These are phyloP conservation scores for Lentinula novae-zelandiae DNA, from an alignment of 1,284 basidiomycete genomes.

Conservation along the genomic window DNA sequence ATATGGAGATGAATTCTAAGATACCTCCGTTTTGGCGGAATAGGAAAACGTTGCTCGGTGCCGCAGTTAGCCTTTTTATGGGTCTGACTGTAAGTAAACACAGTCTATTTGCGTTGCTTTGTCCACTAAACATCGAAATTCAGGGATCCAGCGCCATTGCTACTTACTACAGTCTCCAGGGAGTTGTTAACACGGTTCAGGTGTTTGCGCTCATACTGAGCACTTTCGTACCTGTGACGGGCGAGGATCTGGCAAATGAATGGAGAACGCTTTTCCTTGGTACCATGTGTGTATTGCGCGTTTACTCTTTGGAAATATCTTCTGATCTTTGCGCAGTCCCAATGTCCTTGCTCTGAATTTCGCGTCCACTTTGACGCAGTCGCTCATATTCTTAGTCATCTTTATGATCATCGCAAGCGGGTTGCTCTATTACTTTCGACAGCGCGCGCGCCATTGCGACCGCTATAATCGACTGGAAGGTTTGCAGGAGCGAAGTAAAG, in stretches of 20 bases:
- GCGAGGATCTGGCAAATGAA: conserved; percentile 33
- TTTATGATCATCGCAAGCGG: conserved; percentile 51
- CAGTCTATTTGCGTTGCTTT: conserved; percentile 3
- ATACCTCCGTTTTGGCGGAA: conserved; percentile 51
- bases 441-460: conserved; percentile 43
- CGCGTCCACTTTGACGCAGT: conserved; percentile 48
- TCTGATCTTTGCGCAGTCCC: conserved; percentile 38
- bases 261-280: conserved; percentile 61
- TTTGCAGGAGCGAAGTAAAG: conserved; percentile 40
- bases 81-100: conserved; percentile 47
- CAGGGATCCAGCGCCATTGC: conserved; percentile 67
- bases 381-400: conserved; percentile 49
- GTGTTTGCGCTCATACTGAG: conserved; percentile 66
- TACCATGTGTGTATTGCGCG: conserved; percentile 49
- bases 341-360: conserved; percentile 71
- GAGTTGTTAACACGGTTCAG: conserved; percentile 63
- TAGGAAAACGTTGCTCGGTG: conserved; percentile 46
- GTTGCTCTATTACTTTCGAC: conserved; percentile 55
- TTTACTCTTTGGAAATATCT: conserved; percentile 3
- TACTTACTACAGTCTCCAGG: conserved; percentile 66
- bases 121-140: conserved; percentile 5
- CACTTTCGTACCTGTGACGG: conserved; percentile 39
- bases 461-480: conserved; percentile 52
- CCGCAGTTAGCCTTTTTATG: conserved; percentile 35
- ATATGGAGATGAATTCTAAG: conserved; percentile 52